Base-by-base conservation (phyloP, 2,329 filamentous ascomycete genomes). In the Neoascochyta sp. region DNA sequence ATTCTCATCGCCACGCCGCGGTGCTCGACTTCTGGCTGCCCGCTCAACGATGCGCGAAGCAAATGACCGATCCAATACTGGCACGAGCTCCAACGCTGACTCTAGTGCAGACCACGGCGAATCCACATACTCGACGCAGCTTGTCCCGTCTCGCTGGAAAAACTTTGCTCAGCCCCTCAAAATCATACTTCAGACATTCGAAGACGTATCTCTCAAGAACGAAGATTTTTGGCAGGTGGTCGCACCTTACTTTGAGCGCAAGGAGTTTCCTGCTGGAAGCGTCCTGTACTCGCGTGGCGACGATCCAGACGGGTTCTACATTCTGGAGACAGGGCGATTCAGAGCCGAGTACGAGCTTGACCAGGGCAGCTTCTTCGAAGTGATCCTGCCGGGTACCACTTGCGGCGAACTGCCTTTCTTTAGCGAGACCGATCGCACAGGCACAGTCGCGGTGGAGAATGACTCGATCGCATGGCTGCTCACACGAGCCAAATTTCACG, bases 351-450 rank as follows among this genome's bases (percentile, higher is more conserved):
- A 98, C 58, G 77, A 90, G 41, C 74, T 94, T 17, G 88, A 92
- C 1, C 92, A 96, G 57, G 92, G 92, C 1, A 77, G 75, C 48
- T 84, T 93, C 47, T 86, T 84, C 39, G 92, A 98, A 63, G 86
- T 86, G 52, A 95, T 96, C 32, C 83, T 95, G 1, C 86, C 89
- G 0, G 92, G 92, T 10, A 92, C 92, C 2, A 95, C 92, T 0
- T 96, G 90, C 50, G 92, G 92, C 19, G 92, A 98, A 66, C 65
- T 98, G 30, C 92, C 92, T 0, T 98, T 98, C 68, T 98, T 98
- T 66, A 87, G 83, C 3, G 86, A 93, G 53, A 96, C 90, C 2
- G 73, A 78, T 29, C 76, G 92, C 11, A 96, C 89, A 4, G 88
- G 88, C 2, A 95, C 85, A 0, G 88, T 93, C 8, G 73, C 81